Evolutionary conservation across 345 rosid genomes (phyloP), one percentile per base, ranked within the genome.

Genomic region (Brassica cretica): DNA sequence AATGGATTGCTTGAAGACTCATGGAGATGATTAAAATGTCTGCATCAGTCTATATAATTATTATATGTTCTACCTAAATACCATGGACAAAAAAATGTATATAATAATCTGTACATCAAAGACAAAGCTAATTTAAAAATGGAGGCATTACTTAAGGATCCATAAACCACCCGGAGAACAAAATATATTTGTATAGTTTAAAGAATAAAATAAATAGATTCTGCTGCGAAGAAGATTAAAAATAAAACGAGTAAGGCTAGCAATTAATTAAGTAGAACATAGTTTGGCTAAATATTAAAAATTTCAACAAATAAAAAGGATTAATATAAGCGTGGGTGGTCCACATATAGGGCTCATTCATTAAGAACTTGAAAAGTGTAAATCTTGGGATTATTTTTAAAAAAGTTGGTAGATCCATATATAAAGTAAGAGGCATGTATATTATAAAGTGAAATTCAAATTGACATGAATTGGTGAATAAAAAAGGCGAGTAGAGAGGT

Each of bases 131-230:
- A 68, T 25, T 51, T 10, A 0, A 73, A 37, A 68, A 61, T 49
- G 12, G 14, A 73, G 53, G 33, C 65, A 61, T 25, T 68, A 62
- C 41, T 27, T 27, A 55, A 73, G 18, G 71, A 61, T 51, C 44
- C 78, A 74, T 44, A 80, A 69, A 74, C 64, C 72, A 80, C 79
- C 75, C 71, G 39, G 78, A 80, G 79, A 69, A 80, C 64, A 74
- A 27, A 63, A 68, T 35, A 56, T 73, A 46, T 6, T 21, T 73
- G 49, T 60, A 73, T 78, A 72, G 14, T 9, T 19, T 9, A 27
- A 77, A 56, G 27, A 65, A 41, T 67, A 66, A 19, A 66, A 58
- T 72, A 73, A 33, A 51, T 70, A 74, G 77, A 74, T 79, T 68
- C 66, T 66, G 44, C 44, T 66, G 37, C 77, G 5, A 69, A 65